A percentile compares a stretch with the other conserved stretches of the same genome.
These are phyloP conservation scores for Vanilla planifolia DNA, from an alignment of 106 monocot species.

Conservation along the genomic window DNA sequence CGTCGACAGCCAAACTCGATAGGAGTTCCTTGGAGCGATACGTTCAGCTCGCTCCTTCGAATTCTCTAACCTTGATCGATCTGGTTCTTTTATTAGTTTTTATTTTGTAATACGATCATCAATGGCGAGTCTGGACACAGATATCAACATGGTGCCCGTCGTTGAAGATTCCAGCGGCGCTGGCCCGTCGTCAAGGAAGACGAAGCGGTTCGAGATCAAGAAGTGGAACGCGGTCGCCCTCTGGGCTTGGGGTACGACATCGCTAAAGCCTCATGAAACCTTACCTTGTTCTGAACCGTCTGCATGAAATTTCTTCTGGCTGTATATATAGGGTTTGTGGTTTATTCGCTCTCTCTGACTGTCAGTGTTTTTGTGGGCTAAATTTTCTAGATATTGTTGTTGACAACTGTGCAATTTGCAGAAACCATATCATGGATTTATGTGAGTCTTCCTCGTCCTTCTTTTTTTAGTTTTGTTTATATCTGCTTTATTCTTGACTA, in stretches of 20 bases:
- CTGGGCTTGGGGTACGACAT: constrained; percentile 80
- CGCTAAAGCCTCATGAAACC: neutral
- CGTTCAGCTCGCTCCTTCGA: too few relatives aligned
- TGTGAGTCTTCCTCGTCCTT: constrained; percentile 33
- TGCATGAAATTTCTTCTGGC: too few relatives aligned
- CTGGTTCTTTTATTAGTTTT: too few relatives aligned
- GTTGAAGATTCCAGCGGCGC: constrained; percentile 28
- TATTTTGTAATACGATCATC: too few relatives aligned
- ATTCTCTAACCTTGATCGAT: too few relatives aligned
- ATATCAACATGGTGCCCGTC: constrained; percentile 38
- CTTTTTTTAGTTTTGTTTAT: neutral
- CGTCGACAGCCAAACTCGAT: too few relatives aligned
- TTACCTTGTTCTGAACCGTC: neutral
- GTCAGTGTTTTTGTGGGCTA: neutral
- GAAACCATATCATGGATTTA: constrained; percentile 97
- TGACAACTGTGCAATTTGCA: constrained; percentile 85
- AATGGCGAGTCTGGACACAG: constrained; percentile 53
- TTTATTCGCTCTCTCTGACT: neutral
- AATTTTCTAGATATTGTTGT: constrained; percentile 50
- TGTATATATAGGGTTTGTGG: neutral
- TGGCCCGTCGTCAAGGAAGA: constrained; percentile 37
- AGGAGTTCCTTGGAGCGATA: too few relatives aligned
- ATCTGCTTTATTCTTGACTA: neutral
- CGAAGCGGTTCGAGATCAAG: constrained; percentile 92
- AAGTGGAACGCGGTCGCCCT: constrained; percentile 94